Conservation (phyloP, 2,329 filamentous ascomycete species). For the Fusarium succisae region DNA sequence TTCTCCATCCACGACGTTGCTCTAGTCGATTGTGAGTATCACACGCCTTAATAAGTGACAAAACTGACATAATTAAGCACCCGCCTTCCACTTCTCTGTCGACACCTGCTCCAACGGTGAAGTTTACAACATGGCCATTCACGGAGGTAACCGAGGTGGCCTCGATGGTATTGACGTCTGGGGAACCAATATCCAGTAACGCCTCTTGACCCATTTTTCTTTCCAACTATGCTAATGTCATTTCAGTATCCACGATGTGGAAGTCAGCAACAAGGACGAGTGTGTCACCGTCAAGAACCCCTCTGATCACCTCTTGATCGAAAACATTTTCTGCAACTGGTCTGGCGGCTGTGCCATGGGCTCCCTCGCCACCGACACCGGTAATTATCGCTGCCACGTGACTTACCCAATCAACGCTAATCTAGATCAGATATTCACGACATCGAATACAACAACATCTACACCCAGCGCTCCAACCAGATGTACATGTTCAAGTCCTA, state of each 20-base stretch:
- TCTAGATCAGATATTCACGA: constrained; percentile 9
- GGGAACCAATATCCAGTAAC: constrained; percentile 26
- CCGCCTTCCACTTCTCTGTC: constrained; percentile 27
- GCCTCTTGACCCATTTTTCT: no score
- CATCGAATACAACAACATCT: constrained; percentile 35
- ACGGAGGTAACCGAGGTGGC: constrained; percentile 24
- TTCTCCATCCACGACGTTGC: constrained; percentile 34
- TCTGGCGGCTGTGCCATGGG: constrained; percentile 36
- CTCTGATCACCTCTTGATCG: constrained; percentile 31
- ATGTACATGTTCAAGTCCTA: constrained; percentile 41
- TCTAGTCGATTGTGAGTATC: constrained; percentile 23
- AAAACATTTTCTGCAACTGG: constrained; percentile 38
- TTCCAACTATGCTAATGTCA: fast-evolving
- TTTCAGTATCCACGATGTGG: constrained; percentile 26
- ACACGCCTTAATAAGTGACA: fast-evolving
- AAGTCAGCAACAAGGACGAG: constrained; percentile 39
- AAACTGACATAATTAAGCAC: background rate
- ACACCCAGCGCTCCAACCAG: constrained; percentile 34
- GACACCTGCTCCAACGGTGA: constrained; percentile 32
- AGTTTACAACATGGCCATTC: constrained; percentile 35
- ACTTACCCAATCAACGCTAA: background rate
- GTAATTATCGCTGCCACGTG: fast-evolving
- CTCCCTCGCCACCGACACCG: constrained; percentile 1
- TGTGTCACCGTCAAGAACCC: constrained; percentile 37
- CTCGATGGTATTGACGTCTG: constrained; percentile 32